Percentiles rank a stretch among this genome's conserved stretches.
These are phyloP conservation scores for Przewalskia tangutica DNA, from an alignment of 257 asterid species.

Conservation along the genomic window DNA sequence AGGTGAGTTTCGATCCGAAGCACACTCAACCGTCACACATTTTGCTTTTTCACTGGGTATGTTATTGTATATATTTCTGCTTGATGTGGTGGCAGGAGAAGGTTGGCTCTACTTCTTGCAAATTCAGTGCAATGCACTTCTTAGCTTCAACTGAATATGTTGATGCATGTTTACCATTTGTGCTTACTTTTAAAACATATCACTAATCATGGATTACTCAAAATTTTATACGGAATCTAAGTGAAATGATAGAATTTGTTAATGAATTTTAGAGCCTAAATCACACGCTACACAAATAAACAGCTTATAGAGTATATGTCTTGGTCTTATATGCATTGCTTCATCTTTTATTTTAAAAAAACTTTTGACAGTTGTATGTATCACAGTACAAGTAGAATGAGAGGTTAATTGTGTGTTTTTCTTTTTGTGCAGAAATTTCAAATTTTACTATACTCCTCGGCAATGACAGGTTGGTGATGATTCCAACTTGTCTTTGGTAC, in stretches of 20 bases:
- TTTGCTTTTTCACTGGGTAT: no score
- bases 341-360: background rate
- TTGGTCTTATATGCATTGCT: background rate
- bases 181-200: background rate
- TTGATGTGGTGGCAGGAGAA: background rate
- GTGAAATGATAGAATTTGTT: background rate
- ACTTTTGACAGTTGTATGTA: background rate
- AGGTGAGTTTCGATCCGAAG: no score
- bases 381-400: background rate
- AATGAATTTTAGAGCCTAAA: background rate
- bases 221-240: background rate
- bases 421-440: constrained; percentile 51
- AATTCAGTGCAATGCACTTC: background rate
- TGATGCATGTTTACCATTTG: background rate
- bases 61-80: background rate
- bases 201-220: background rate
- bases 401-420: background rate
- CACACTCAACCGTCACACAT: no score
- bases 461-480: constrained; percentile 56
- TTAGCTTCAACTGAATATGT: background rate
- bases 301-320: background rate
- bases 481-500: background rate
- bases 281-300: background rate
- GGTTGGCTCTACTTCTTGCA: background rate
- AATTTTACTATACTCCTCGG: constrained; percentile 37